A percentile compares a stretch with the other conserved stretches of the same genome.
These are phyloP conservation scores for Peterozyma xylosa DNA, from an alignment of 805 yeast genomes.

Conservation along the genomic window DNA sequence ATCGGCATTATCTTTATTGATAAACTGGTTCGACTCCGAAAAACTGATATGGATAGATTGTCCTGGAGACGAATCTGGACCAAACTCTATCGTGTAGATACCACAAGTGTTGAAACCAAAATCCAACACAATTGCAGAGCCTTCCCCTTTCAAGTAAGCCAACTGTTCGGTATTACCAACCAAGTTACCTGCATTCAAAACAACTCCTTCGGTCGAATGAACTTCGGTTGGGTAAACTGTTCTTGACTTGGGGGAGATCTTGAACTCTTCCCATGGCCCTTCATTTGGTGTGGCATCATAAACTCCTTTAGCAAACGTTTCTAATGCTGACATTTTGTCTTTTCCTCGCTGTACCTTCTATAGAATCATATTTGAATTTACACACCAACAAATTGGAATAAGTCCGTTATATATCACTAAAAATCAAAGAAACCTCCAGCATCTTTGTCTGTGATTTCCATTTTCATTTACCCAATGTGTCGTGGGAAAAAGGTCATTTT, in stretches of 20 bases:
- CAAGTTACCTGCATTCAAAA: constrained; percentile 1
- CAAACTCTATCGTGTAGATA: constrained; percentile 6
- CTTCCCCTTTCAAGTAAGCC: constrained; percentile 6
- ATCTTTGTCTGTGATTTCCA: too few relatives aligned
- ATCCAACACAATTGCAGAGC: constrained; percentile 7
- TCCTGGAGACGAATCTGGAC: constrained; percentile 1
- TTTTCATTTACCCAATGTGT: too few relatives aligned
- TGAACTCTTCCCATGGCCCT: constrained; percentile 9
- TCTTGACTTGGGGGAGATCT: constrained; percentile 7
- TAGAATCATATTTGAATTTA: not conserved
- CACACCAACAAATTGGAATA: not conserved
- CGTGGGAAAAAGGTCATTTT: too few relatives aligned
- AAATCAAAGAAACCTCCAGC: not conserved
- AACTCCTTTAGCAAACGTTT: constrained; percentile 5
- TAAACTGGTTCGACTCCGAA: constrained; percentile 6
- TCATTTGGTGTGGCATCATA: constrained; percentile 7
- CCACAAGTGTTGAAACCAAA: constrained; percentile 10
- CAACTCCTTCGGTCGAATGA: constrained; percentile 2
- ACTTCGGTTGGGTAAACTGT: constrained; percentile 5
- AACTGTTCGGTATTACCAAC: not conserved
- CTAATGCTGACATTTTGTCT: not conserved
- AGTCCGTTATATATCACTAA: not conserved
- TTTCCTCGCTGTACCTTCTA: not conserved
- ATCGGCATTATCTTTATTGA: constrained; percentile 7
- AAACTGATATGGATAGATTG: constrained; percentile 7